Base-by-base conservation (phyloP, 805 yeast genomes). In the Kodamaea fukazawae region DNA sequence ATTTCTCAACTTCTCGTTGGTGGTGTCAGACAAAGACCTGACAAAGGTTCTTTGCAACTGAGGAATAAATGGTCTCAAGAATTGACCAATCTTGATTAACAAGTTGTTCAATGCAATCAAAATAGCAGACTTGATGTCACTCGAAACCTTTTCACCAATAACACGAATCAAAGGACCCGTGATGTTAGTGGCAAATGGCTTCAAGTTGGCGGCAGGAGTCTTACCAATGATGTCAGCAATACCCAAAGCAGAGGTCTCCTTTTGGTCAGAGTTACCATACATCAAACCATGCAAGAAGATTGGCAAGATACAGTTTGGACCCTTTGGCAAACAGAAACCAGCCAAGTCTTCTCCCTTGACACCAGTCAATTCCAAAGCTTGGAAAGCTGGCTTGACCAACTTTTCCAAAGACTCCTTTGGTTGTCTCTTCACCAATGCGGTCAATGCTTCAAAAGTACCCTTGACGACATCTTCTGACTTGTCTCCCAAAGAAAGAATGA, bases 81-180 rank as follows among this genome's bases (percentile, higher is more conserved):
- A 86, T 57, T 84, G 87, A 2, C 99, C 96, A 51, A 91, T 85
- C 69, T 88, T 86, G 16, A 67, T 66, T 54, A 93, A 79, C 56
- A 95, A 68, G 47, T 77, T 77, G 56, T 84, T 85, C 60, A 95
- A 75, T 1, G 98, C 95, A 46, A 75, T 73, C 55, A 93, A 72
- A 50, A 95, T 91, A n/a, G 96, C 96, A 27, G 96, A 83, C 71
- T 93, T 93, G 51, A 93, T 87, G 50, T 89, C 96, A 45, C 95
- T 76, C 12, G 83, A 77, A 49, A 87, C 91, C 62, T 96, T 81
- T 63, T 93, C 99, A 56, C 99, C 99, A 57, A 91, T 86, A 41
- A 91, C 96, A 73, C 99, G 88, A 65, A 93, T 93, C 57, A 93
- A 75, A 29, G 99, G 99, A 66, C 99, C 99, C 18, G 96, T 90